Base-by-base conservation (phyloP, 2,329 filamentous ascomycete genomes). In the Fusarium oxysporum region DNA sequence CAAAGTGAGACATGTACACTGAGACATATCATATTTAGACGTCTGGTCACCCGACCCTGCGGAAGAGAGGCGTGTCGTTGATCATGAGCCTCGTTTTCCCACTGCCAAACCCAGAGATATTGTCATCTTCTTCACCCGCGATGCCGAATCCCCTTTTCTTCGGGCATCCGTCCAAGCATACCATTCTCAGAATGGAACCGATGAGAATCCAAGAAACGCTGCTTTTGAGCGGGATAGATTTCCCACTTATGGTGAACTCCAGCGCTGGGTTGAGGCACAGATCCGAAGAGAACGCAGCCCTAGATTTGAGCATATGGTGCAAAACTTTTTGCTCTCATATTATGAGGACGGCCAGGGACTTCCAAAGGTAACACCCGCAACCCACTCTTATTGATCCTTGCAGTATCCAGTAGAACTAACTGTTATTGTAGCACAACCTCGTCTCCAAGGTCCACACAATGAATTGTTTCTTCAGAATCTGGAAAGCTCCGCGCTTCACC, bases 381-480 rank as follows among this genome's bases (percentile, higher is more conserved):
- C 28, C 40, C 37, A 45, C 54, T 38, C 32, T 65, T 57, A 21
- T 11, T 48, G 37, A 35, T 23, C 41, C 53, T 62, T 38, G 40
- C 45, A 47, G 35, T 47, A 48, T 35, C 30, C 38, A 41, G 35
- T 47, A 28, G 38, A 66, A 62, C 71, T 80, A 70, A 80, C 68
- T 51, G 13, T 35, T 28, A n/a, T 59, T 30, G 47, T 73, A 86
- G 84, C 80, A 83, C 68, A 78, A 81, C 33, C 80, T 87, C 33
- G 81, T 86, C 21, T 78, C 76, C 50, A 83, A 83, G 67, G 83
- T 86, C 41, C 83, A 85, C 67, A 80, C 80, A 56, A 82, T 87
- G 80, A 84, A 84, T 70, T 86, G 84, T 78, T 84, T 87, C 80
- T 87, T 86, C 76, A 83, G 80, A 67, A 85, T 87, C 69, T 87